Conservation (phyloP, 192 early-diverging fungal species). For the Podila horticola region DNA sequence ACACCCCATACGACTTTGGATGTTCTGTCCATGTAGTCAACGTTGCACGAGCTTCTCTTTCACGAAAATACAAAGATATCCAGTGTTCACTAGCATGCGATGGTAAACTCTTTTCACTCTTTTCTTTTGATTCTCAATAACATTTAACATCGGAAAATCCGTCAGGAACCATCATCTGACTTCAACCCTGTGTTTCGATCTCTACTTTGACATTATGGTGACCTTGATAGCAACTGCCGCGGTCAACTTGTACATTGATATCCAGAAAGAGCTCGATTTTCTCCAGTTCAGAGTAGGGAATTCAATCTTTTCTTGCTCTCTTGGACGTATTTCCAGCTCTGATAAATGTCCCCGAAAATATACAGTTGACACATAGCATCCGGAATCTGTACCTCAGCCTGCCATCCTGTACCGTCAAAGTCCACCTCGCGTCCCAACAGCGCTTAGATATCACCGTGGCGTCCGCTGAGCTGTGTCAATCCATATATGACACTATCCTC, state of each 20-base stretch:
- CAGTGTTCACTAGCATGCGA: constrained; percentile 30
- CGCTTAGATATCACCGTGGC: constrained; percentile 24
- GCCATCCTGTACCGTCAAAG: constrained; percentile 10
- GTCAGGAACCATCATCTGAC: not conserved
- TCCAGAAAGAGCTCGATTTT: constrained; percentile 32
- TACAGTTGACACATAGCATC: constrained; percentile 30
- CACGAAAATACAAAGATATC: constrained; percentile 22
- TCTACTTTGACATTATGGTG: not conserved
- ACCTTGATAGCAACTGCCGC: constrained; percentile 15
- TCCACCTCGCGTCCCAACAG: constrained; percentile 20
- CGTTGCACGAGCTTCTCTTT: constrained; percentile 26
- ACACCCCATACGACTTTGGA: not conserved
- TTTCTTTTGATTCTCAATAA: not conserved
- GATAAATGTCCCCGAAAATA: not conserved
- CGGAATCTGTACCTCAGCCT: constrained; percentile 15
- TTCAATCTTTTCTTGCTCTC: not conserved
- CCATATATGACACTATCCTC: constrained; percentile 10
- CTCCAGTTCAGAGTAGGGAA: constrained; percentile 22
- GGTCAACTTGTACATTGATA: constrained; percentile 35
- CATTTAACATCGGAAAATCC: not conserved
- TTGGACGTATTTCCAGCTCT: not conserved
- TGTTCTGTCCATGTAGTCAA: constrained; percentile 27
- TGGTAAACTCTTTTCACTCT: constrained; percentile 10
- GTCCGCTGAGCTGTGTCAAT: constrained; percentile 8
- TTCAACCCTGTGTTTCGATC: not conserved